Base-by-base conservation (phyloP, 1,139 yeast genomes). In the Yamadazyma conglobata region DNA sequence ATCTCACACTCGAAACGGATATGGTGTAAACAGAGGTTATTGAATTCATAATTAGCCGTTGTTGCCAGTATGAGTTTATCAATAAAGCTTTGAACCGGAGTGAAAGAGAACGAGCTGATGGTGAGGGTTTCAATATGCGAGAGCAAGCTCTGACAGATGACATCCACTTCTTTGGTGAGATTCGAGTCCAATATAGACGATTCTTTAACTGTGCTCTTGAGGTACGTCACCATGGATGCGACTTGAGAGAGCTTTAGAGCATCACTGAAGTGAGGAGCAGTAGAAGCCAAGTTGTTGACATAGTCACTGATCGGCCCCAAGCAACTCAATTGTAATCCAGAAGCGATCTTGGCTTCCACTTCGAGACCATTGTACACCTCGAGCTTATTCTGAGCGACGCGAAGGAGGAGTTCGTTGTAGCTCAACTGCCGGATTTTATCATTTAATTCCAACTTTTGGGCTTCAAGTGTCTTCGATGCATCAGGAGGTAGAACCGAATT, bases 361-460 rank as follows among this genome's bases (percentile, higher is more conserved):
- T 14, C 9, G 17, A 4, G n/a, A n/a, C n/a, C n/a, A n/a, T n/a
- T 13, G n/a, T 5, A 22, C 5, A 22, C 10, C 4, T 14, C 13
- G 8, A 31, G 8, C 20, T 37, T 31, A 5, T 10, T 13, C 9
- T 30, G 25, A 9, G 34, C 7, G 6, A 36, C 29, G 4, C 24
- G 25, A 16, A 33, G 17, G 11, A 34, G 16, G n/a, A 36, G 27
- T 5, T 19, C 12, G 8, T n/a, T 6, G 19, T 31, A 29, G 5
- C 31, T 19, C 7, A 11, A 23, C 17, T 36, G 37, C 19, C 36
- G 30, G 4, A 15, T 24, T 16, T 30, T 32, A 5, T 36, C 26
- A n/a, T 19, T 31, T 3, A 33, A 28, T 28, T 35, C 32, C 2
- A 33, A 7, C 18, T 27, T 32, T 15, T 33, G 33, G 10, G 30